phyloP scores from a whole-genome alignment of 108 stramenopile genomes.

The Stephanodiscus triporus region DNA sequence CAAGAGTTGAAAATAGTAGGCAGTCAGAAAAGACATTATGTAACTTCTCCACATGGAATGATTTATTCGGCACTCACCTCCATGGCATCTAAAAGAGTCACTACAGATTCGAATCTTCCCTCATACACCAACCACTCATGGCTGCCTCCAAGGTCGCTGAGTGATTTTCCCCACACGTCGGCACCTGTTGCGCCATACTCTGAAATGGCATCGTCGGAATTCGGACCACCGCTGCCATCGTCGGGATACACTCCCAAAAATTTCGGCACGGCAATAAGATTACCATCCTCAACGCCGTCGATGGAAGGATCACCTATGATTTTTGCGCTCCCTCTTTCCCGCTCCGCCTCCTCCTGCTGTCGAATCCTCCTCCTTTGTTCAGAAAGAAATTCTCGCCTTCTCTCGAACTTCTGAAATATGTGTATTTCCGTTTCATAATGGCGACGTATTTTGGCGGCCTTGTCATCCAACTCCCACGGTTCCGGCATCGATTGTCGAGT shows the following conservation, averaged over 20 bases:
- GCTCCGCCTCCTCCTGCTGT: constrained; percentile 27
- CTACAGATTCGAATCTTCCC: constrained; percentile 36
- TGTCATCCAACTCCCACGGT: constrained; percentile 32
- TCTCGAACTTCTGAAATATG: constrained; percentile 61
- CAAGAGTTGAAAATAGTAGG: not conserved
- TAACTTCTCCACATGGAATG: not conserved
- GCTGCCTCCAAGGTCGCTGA: constrained; percentile 14
- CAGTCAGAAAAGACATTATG: not conserved
- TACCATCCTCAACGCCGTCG: not conserved
- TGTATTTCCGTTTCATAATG: constrained; percentile 77
- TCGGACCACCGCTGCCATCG: constrained; percentile 34
- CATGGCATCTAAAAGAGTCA: constrained; percentile 57
- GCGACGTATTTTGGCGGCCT: constrained; percentile 47
- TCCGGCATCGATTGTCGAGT: constrained; percentile 7
- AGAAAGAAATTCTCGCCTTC: constrained; percentile 14
- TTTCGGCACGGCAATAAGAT: constrained; percentile 36
- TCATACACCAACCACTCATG: constrained; percentile 68
- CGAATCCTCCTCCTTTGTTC: not conserved
- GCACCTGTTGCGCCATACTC: constrained; percentile 18
- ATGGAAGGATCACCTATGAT: not conserved
- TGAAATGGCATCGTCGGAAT: constrained; percentile 18
- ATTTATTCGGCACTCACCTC: constrained; percentile 14
- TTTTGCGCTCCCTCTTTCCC: not conserved
- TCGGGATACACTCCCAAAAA: constrained; percentile 38
- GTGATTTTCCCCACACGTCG: constrained; percentile 38